Evolutionary conservation across 2,329 filamentous ascomycete genomes (phyloP), one percentile per base, ranked within the genome.

Genomic region (Phyllosticta ampelicida): DNA sequence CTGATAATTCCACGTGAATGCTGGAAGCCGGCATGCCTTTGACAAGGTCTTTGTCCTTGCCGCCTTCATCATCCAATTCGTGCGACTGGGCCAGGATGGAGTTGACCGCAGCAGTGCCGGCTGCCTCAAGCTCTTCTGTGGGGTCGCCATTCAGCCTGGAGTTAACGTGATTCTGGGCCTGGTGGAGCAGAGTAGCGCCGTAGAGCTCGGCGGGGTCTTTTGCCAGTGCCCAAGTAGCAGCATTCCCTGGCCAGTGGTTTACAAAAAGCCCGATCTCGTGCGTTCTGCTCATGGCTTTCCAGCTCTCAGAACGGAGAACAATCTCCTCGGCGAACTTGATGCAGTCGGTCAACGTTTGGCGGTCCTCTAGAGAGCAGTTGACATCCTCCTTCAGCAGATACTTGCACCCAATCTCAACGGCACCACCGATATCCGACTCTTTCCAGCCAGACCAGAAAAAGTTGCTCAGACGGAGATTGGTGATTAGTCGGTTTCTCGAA

Each of bases 401-500:
- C 36, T 77, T 77, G 55, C 80, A 76, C 0, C 86, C 86, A 30
- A 83, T 84, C 26, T 86, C 78, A 0, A 94, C 70, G 0, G 87
- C 82, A 26, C 77, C 81, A 2, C 71, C 61, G 2, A 96, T 80
- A 58, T 90, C 83, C 0, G 77, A 73, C 0, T 75, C 71, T 0
- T 83, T 82, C 65, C 87, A 90, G 53, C 90, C 91, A 0, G 86
- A 86, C 73, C 89, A 91, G 70, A 92, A 95, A 67, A 96, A 95
- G 53, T 87, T 89, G 6, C 89, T 86, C 66, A 94, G 87, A 18
- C 89, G 83, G 51, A 96, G 71, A 66, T 96, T 96, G 58, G 79
- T 80, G 4, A 95, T 86, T 1, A 95, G 75, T 56, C 82, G 77
- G 23, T 85, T 74, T 11, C 95, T 75, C 48, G 80, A 78, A 61